Percentiles rank a stretch among this genome's conserved stretches.
These are phyloP conservation scores for Glycine latifolia DNA, from an alignment of 306 rosid genomes.

Conservation along the genomic window DNA sequence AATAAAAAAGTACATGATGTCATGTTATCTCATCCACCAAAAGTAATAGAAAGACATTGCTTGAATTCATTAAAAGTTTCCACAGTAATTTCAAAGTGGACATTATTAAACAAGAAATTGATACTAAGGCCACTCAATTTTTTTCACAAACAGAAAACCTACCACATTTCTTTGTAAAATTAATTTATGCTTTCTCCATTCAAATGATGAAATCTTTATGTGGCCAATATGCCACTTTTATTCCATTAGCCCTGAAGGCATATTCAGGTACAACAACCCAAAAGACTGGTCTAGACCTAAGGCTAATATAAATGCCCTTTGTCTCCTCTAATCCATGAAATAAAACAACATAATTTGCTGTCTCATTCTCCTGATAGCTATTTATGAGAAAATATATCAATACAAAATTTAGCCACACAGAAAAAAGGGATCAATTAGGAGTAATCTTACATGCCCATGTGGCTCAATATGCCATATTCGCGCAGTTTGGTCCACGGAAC, in stretches of 20 bases:
- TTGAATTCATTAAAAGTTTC: not conserved
- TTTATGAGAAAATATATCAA: not conserved
- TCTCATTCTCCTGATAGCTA: not conserved
- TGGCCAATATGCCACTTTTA: not conserved
- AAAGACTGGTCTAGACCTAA: conserved; percentile 20
- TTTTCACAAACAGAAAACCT: not conserved
- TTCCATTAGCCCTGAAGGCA: not conserved
- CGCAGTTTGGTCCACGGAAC: conserved; percentile 98
- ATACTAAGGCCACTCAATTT: not conserved
- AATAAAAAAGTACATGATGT: not conserved
- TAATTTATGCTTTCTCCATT: conserved; percentile 20
- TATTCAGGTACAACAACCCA: not conserved
- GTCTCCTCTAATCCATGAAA: conserved; percentile 31
- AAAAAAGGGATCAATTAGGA: not conserved
- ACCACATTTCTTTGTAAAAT: conserved; percentile 4
- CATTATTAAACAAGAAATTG: not conserved
- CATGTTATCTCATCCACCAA: conserved; percentile 27
- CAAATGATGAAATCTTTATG: not conserved
- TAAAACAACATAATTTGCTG: not conserved
- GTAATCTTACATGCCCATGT: conserved; percentile 74
- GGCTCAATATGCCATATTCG: conserved; percentile 91
- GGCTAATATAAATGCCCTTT: conserved; percentile 23
- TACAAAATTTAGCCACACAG: no score
- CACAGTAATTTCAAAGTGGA: conserved; percentile 6
- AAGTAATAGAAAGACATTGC: conserved; percentile 1